Conservation (phyloP, 2,329 filamentous ascomycete species). For the Pyrenochaeta sp. region DNA sequence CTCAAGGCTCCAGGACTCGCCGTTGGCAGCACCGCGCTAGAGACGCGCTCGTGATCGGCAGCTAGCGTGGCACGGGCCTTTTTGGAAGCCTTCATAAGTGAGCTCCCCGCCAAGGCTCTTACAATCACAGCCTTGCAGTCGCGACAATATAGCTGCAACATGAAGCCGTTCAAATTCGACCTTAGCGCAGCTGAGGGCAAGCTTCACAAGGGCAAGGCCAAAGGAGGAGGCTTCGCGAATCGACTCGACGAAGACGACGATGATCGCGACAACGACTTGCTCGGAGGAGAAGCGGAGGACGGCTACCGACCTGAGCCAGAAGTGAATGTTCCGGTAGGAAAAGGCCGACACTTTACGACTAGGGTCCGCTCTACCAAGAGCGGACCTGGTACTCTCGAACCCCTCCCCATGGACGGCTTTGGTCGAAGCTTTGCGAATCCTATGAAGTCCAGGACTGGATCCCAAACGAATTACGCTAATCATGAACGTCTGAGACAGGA, state of each 20-base stretch:
- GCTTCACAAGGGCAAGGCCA: constrained; percentile 41
- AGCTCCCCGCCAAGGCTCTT: no score
- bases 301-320: no score
- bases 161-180: constrained; percentile 42
- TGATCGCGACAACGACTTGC: no score
- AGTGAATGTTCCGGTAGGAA: constrained; percentile 38
- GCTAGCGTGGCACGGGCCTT: constrained; percentile 11
- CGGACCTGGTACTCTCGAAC: constrained; percentile 42
- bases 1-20: not conserved
- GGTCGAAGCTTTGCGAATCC: no score
- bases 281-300: no score
- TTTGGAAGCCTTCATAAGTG: constrained; percentile 13
- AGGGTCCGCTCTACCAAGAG: constrained; percentile 40
- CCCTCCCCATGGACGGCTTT: constrained; percentile 31
- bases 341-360: constrained; percentile 40
- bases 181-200: constrained; percentile 30
- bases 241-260: no score
- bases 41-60: constrained; percentile 24
- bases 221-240: no score
- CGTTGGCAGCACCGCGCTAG: not conserved
- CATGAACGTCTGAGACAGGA: constrained; percentile 21
- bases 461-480: no score
- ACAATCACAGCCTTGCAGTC: no score
- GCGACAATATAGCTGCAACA: not conserved
- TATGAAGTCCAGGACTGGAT: no score